Conservation (phyloP, 148 eudicot genomes). For the Fagopyrum tataricum region DNA sequence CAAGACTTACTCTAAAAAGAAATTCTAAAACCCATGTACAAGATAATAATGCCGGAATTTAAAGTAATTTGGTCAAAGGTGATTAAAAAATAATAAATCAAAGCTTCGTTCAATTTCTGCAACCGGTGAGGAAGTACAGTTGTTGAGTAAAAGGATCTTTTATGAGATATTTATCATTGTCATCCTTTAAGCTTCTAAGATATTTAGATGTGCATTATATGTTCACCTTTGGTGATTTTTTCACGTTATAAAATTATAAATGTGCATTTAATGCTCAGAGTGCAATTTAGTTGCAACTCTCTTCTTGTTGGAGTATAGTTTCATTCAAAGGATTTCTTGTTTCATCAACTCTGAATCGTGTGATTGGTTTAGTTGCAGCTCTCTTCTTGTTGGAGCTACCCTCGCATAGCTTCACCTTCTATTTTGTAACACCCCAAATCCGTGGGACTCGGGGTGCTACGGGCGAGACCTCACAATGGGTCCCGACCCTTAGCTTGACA, state of each 20-base stretch:
- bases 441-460: too few relatives aligned
- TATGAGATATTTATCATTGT: slow-evolving; percentile 37
- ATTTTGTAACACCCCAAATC: too few relatives aligned
- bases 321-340: not conserved
- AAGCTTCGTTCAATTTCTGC: slow-evolving; percentile 15
- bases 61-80: slow-evolving; percentile 19
- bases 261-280: not conserved
- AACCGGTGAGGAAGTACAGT: slow-evolving; percentile 23
- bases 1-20: slow-evolving; percentile 45
- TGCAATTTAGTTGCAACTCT: not conserved
- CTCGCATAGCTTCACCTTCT: too few relatives aligned
- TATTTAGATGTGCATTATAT: not conserved
- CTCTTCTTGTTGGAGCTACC: too few relatives aligned
- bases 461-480: too few relatives aligned
- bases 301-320: slow-evolving; percentile 5
- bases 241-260: not conserved
- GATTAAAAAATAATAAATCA: slow-evolving; percentile 29
- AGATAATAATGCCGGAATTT: slow-evolving; percentile 31
- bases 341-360: not conserved
- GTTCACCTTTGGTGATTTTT: not conserved
- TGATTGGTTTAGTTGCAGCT: slow-evolving; percentile 13
- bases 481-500: too few relatives aligned
- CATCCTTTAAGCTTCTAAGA: slow-evolving; percentile 7
- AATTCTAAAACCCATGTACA: slow-evolving; percentile 30
- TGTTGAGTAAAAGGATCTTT: slow-evolving; percentile 35